These are phyloP conservation scores for Claviceps pusilla DNA, from an alignment of 2,329 filamentous ascomycete genomes.

Conservation along the genomic window DNA sequence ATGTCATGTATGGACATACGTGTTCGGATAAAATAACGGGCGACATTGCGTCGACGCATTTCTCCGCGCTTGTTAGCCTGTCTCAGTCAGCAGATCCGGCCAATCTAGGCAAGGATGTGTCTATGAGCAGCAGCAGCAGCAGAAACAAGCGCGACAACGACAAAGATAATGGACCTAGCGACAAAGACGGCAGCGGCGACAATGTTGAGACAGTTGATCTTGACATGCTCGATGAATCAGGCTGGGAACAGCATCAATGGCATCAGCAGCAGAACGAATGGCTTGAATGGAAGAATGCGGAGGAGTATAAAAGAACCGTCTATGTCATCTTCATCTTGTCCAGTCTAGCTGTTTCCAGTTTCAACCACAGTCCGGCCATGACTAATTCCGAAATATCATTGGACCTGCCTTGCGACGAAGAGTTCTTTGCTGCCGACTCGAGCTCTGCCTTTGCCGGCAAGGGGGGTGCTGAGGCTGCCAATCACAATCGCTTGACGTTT, in stretches of 20 bases:
- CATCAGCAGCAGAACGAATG: constrained; percentile 45
- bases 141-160: not conserved
- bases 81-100: constrained; percentile 73
- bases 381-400: constrained; percentile 88
- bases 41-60: constrained; percentile 86
- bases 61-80: constrained; percentile 76
- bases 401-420: constrained; percentile 84
- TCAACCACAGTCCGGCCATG: constrained; percentile 80
- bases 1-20: constrained; percentile 90
- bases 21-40: constrained; percentile 82
- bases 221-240: constrained; percentile 39
- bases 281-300: constrained; percentile 73
- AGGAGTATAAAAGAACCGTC: constrained; percentile 85
- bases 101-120: constrained; percentile 15
- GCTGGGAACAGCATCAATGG: constrained; percentile 28
- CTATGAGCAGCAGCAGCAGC: not conserved
- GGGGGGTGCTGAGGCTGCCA: constrained; percentile 55
- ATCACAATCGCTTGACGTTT: constrained; percentile 62
- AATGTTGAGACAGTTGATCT: constrained; percentile 32
- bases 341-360: constrained; percentile 77
- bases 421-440: constrained; percentile 72
- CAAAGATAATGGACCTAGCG: not conserved
- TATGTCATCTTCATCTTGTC: constrained; percentile 86
- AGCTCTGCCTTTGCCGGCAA: constrained; percentile 67
- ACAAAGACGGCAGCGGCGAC: not conserved